Base-by-base conservation (phyloP, 192 early-diverging fungal species). In the Linnemannia elongata region DNA sequence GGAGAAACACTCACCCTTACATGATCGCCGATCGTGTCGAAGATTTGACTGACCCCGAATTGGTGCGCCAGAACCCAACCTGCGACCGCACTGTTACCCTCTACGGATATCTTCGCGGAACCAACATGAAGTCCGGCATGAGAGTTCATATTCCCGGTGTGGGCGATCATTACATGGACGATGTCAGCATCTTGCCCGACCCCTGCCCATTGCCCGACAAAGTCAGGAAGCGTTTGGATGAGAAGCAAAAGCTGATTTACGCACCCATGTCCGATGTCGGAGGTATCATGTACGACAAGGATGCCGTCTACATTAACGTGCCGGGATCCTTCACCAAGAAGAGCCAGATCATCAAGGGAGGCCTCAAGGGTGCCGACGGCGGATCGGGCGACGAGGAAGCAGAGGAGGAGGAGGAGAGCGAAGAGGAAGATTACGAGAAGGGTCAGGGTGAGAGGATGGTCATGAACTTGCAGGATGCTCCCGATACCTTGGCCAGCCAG, bases 1-100 rank as follows among this genome's bases (percentile, higher is more conserved):
- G 99, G 99, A 92, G 99, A 86, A 98, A 96, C 88, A 94, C 97
- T 20, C 99, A 99, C 88, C 97, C 99, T n/a, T 99, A 99, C 81
- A 87, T 99, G 77, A 93, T 99, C n/a, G 95, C 94, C 5, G 99
- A 99, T 87, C 96, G 99, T 87, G 91, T 99, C 12, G 98, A 99
- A 87, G 99, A 99, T 79, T 90, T 99, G 80, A 99, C 98, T 8
- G 96, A 97, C 80, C 99, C 97, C 5, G 96, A 97, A 81, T 70
- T 94, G 77, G 80, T 99, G 6, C 92, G 96, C 63, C 76, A 76
- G 72, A 91, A 96, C 49, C 97, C 97, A 15, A 96, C 97, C 85
- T 95, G 93, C 45, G 97, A 99, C 89, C 94, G 98, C 72, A 97
- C 96, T 0, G 95, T 99, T 0, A 95, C 99, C 24, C 89, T 99